Evolutionary conservation across 2,329 filamentous ascomycete species (phyloP).

Genomic region (Amauroascus niger): DNA sequence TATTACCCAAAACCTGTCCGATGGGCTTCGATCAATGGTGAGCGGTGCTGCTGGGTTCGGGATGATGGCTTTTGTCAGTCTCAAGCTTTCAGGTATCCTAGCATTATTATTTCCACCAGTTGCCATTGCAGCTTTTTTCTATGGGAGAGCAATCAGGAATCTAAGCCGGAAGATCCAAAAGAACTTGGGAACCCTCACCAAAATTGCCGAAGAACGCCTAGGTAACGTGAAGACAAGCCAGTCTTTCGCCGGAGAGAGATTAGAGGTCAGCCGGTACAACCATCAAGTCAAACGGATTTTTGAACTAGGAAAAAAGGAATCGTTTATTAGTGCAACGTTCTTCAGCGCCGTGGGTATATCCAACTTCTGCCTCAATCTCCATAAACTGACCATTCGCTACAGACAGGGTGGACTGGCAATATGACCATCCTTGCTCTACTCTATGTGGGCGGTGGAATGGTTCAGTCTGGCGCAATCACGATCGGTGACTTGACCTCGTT

Average conservation of each 20-base stretch:
- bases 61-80: slow-evolving; percentile 92
- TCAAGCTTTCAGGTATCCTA: slow-evolving; percentile 79
- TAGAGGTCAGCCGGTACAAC: slow-evolving; percentile 87
- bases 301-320: slow-evolving; percentile 73
- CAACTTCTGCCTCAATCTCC: not conserved
- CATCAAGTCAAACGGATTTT: slow-evolving; percentile 88
- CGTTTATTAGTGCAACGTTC: slow-evolving; percentile 80
- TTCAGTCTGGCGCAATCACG: slow-evolving; percentile 73
- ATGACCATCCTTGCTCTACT: slow-evolving; percentile 89
- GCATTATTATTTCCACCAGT: slow-evolving; percentile 83
- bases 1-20: slow-evolving; percentile 94
- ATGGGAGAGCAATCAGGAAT: slow-evolving; percentile 78
- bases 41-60: slow-evolving; percentile 81
- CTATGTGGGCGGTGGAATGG: slow-evolving; percentile 82
- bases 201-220: slow-evolving; percentile 94
- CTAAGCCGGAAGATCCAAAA: slow-evolving; percentile 88
- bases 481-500: slow-evolving; percentile 92
- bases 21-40: slow-evolving; percentile 83
- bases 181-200: slow-evolving; percentile 83
- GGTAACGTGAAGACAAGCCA: slow-evolving; percentile 96
- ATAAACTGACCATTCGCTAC: slow-evolving; percentile 27
- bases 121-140: slow-evolving; percentile 81
- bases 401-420: slow-evolving; percentile 87
- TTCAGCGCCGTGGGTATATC: slow-evolving; percentile 51
- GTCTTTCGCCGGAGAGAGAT: slow-evolving; percentile 85